A percentile compares a stretch with the other conserved stretches of the same genome.
phyloP scores from a whole-genome alignment of 768 basidiomycete species.

The Trametes villosa region DNA sequence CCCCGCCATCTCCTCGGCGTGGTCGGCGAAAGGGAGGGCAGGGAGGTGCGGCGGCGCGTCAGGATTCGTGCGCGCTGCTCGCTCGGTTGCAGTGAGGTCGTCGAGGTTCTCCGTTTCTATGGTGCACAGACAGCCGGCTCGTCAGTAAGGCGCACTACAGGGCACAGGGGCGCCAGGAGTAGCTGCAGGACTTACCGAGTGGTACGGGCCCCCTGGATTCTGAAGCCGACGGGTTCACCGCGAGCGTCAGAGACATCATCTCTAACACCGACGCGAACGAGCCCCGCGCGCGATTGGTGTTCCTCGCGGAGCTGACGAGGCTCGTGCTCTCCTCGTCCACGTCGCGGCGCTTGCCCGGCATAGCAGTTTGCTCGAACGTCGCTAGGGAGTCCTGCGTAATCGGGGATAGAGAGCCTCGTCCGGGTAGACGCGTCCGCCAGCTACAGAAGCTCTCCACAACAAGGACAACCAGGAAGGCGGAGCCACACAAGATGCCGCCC shows the following conservation, averaged over 20 bases:
- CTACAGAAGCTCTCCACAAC: conserved; percentile 65
- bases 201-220: conserved; percentile 64
- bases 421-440: conserved; percentile 53
- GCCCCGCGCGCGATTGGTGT: conserved; percentile 55
- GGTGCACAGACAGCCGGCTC: not conserved
- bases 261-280: conserved; percentile 84
- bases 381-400: conserved; percentile 62
- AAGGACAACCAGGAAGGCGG: conserved; percentile 55
- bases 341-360: conserved; percentile 38
- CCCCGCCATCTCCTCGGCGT: conserved; percentile 76
- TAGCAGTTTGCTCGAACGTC: conserved; percentile 53
- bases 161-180: not conserved
- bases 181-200: conserved; percentile 55
- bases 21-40: conserved; percentile 69
- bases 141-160: not conserved
- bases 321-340: conserved; percentile 57
- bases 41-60: conserved; percentile 77
- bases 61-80: conserved; percentile 76
- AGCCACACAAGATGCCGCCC: conserved; percentile 63
- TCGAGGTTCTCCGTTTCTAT: conserved; percentile 79
- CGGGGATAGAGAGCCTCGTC: conserved; percentile 52
- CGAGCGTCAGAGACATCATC: conserved; percentile 82
- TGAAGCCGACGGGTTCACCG: conserved; percentile 67
- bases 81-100: conserved; percentile 78
- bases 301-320: conserved; percentile 45